Evolutionary conservation across 306 rosid genomes (phyloP).

Genomic region (Argentina anserina): DNA sequence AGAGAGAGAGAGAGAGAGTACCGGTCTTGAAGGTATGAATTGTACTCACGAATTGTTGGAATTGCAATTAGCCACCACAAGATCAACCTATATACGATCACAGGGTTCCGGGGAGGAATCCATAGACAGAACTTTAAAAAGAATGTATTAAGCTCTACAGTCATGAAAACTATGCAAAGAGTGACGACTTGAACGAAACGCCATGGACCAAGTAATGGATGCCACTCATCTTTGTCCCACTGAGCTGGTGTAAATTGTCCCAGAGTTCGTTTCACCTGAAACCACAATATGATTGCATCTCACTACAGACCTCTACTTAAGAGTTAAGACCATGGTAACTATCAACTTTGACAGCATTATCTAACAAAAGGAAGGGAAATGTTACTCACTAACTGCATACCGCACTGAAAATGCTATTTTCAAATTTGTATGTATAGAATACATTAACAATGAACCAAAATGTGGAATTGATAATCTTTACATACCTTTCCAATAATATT

Average conservation of each 20-base stretch:
- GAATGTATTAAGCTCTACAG: constrained; percentile 97
- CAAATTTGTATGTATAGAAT: background rate
- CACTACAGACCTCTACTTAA: constrained; percentile 1
- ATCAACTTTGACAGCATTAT: background rate
- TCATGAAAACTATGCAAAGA: constrained; percentile 81
- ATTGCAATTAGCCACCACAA: constrained; percentile 99
- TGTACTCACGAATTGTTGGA: constrained; percentile 96
- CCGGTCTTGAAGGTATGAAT: constrained; percentile 96
- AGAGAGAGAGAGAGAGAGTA: constrained; percentile 39
- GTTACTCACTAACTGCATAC: background rate
- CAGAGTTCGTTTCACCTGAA: constrained; percentile 84
- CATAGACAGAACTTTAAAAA: constrained; percentile 90
- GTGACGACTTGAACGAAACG: constrained; percentile 91
- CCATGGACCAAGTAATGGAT: constrained; percentile 95
- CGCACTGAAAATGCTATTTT: background rate
- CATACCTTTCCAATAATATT: constrained; percentile 87
- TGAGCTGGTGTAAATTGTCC: constrained; percentile 94
- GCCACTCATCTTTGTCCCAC: constrained; percentile 99
- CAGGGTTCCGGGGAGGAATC: constrained; percentile 94
- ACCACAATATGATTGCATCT: background rate
- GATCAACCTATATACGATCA: constrained; percentile 80
- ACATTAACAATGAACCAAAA: constrained; percentile 2
- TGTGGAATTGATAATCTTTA: constrained; percentile 9
- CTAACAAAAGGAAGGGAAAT: background rate
- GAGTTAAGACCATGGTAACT: background rate